phyloP scores from a whole-genome alignment of 2,329 filamentous ascomycete species.

The Colletotrichum somersetense region DNA sequence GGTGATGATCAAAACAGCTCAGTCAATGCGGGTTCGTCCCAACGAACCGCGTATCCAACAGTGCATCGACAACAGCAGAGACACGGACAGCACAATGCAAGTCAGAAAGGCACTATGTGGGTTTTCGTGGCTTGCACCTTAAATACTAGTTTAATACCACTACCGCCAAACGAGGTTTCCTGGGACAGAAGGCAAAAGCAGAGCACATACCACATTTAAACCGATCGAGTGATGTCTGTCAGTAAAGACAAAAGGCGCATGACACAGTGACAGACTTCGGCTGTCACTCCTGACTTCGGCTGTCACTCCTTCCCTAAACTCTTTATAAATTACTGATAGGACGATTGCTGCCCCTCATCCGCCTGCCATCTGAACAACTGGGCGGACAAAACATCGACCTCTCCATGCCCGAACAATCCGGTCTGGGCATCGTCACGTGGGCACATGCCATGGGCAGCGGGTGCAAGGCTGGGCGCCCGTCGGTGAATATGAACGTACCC shows the following conservation, averaged over 20 bases:
- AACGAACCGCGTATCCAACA: slow-evolving; percentile 17
- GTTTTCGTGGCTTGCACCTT: slow-evolving; percentile 13
- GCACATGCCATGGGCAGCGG: neutral
- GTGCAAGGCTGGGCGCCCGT: slow-evolving; percentile 7
- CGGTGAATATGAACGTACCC: slow-evolving; percentile 13
- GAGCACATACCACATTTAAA: slow-evolving; percentile 7
- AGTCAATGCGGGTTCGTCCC: neutral
- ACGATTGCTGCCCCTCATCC: slow-evolving; percentile 19
- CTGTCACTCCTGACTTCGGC: slow-evolving; percentile 10
- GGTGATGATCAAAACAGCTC: slow-evolving; percentile 2
- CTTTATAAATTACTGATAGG: neutral
- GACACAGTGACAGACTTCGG: slow-evolving; percentile 8
- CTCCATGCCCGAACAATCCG: slow-evolving; percentile 8
- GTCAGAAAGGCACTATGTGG: slow-evolving; percentile 3
- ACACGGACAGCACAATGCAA: slow-evolving; percentile 7
- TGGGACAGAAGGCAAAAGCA: slow-evolving; percentile 6
- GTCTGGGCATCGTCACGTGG: slow-evolving; percentile 36
- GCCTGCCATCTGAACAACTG: slow-evolving; percentile 35
- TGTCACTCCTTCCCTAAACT: slow-evolving; percentile 5
- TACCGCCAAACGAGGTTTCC: slow-evolving; percentile 14
- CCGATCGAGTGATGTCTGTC: neutral
- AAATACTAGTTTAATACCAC: slow-evolving; percentile 39
- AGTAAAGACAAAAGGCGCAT: neutral
- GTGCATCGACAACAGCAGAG: slow-evolving; percentile 7
- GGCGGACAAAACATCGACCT: slow-evolving; percentile 14